These are phyloP conservation scores for Psidium friedrichsthalianum DNA, from an alignment of 345 rosid genomes.

Conservation along the genomic window DNA sequence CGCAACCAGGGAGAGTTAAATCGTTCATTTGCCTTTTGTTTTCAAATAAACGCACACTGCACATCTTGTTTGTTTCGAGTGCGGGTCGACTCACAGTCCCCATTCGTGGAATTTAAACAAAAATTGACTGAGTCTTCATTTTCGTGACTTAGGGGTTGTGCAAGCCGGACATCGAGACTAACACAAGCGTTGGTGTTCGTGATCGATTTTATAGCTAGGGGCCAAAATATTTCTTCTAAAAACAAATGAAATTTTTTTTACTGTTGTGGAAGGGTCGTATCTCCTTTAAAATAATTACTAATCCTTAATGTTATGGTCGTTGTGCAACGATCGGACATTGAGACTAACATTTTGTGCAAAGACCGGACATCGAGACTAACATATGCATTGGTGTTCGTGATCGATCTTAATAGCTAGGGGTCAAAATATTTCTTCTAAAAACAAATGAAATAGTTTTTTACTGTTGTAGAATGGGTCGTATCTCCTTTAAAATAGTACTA, in stretches of 20 bases:
- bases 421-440: background rate
- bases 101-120: background rate
- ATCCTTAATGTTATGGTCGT: background rate
- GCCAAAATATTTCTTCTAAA: background rate
- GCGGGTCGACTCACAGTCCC: background rate
- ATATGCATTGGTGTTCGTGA: background rate
- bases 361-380: background rate
- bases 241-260: background rate
- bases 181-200: background rate
- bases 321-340: background rate
- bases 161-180: background rate
- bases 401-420: background rate
- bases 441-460: background rate
- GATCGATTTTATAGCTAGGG: background rate
- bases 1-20: background rate
- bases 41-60: background rate
- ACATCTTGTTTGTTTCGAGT: background rate
- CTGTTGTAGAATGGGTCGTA: background rate
- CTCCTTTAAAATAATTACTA: background rate
- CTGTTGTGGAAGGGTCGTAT: background rate
- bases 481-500: background rate
- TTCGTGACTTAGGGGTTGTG: background rate
- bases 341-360: background rate
- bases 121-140: background rate
- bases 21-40: background rate